phyloP scores from a whole-genome alignment of 225 moss, liverwort and hornwort genomes.

The Climacium dendroides region DNA sequence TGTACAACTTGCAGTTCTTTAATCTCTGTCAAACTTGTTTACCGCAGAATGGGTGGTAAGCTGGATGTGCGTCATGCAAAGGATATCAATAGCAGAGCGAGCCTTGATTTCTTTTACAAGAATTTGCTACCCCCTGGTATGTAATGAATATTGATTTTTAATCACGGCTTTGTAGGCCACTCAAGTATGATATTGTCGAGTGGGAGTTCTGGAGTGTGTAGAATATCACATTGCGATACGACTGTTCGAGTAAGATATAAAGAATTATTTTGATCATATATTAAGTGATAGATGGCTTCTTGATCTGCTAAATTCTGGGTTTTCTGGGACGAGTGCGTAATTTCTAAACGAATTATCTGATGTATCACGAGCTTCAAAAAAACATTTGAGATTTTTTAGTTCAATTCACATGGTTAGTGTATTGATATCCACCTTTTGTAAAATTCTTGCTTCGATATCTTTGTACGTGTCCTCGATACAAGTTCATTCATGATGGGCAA shows the following conservation, averaged over 20 bases:
- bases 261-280: background rate
- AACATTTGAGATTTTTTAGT: background rate
- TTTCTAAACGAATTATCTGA: background rate
- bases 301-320: background rate
- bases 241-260: background rate
- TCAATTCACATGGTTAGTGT: background rate
- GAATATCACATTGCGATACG: background rate
- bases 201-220: background rate
- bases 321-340: background rate
- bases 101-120: constrained; percentile 41
- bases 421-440: background rate
- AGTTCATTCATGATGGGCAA: background rate
- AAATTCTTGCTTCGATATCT: background rate
- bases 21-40: background rate
- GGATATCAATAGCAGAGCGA: constrained; percentile 49
- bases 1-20: background rate
- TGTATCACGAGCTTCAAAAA: background rate
- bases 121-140: constrained; percentile 45
- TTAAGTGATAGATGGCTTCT: background rate
- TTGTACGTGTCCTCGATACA: background rate
- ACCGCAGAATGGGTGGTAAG: constrained; percentile 18
- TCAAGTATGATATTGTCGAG: background rate
- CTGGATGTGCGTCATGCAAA: constrained; percentile 29
- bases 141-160: background rate
- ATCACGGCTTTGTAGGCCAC: background rate